These are phyloP conservation scores for Citrus glauca DNA, from an alignment of 345 rosid genomes.

Conservation along the genomic window DNA sequence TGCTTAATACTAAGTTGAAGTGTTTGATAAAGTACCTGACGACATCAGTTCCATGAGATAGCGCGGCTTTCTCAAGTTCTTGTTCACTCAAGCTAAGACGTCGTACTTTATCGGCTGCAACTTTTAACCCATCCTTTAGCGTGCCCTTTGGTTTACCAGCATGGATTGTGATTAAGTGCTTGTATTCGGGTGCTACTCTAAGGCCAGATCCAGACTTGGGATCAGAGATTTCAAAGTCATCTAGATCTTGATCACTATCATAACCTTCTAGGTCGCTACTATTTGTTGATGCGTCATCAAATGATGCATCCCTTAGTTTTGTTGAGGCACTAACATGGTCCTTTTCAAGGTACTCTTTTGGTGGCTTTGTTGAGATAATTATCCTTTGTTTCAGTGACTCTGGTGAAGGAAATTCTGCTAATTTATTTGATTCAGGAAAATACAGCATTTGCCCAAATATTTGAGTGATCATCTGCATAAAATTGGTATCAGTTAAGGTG, in stretches of 20 bases:
- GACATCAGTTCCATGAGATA: conserved; percentile 45
- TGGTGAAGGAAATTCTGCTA: conserved; percentile 80
- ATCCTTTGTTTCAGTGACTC: conserved; percentile 60
- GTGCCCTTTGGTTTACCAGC: conserved; percentile 58
- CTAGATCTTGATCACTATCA: conserved; percentile 24
- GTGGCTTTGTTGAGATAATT: conserved; percentile 93
- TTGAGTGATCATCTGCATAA: conserved; percentile 59
- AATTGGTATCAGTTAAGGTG: not conserved
- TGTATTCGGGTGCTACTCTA: conserved; percentile 31
- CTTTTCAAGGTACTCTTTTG: conserved; percentile 79
- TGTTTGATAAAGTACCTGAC: conserved; percentile 40
- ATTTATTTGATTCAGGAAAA: conserved; percentile 56
- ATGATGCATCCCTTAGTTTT: conserved; percentile 20
- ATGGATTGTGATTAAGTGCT: conserved; percentile 49
- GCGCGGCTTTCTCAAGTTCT: conserved; percentile 54
- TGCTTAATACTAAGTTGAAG: not conserved
- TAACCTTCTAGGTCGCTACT: conserved; percentile 28
- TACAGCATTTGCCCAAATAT: conserved; percentile 69
- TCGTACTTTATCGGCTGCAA: conserved; percentile 41
- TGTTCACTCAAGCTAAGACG: conserved; percentile 81
- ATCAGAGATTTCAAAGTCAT: conserved; percentile 15
- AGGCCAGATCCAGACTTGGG: conserved; percentile 13
- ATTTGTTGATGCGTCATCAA: conserved; percentile 35
- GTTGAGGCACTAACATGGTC: conserved; percentile 28
- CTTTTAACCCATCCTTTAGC: conserved; percentile 40